phyloP scores from a whole-genome alignment of 306 rosid species.

The Sicyos edulis region DNA sequence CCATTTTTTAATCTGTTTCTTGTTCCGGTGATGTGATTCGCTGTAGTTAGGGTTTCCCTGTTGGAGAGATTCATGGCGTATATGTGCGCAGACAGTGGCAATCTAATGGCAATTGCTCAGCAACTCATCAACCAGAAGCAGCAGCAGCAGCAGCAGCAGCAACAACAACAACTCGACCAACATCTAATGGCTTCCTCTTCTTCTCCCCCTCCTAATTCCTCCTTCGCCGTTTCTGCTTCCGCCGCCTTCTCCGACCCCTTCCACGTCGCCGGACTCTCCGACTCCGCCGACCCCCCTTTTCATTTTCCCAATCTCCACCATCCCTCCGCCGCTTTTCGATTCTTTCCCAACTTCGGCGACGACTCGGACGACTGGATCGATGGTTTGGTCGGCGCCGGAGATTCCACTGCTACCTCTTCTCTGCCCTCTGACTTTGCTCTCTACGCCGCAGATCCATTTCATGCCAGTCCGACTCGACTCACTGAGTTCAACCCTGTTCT shows the following conservation, averaged over 20 bases:
- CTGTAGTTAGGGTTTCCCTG: neutral
- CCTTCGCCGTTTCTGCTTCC: constrained; percentile 32
- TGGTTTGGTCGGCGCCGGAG: constrained; percentile 58
- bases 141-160: constrained; percentile 49
- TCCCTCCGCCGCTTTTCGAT: constrained; percentile 48
- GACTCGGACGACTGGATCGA: constrained; percentile 98
- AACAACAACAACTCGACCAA: constrained; percentile 50
- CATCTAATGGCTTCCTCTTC: constrained; percentile 18
- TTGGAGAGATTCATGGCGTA: constrained; percentile 41
- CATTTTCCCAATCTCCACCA: constrained; percentile 57
- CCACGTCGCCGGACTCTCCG: constrained; percentile 37
- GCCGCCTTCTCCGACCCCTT: constrained; percentile 64
- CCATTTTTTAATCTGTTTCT: neutral
- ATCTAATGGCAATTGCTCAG: constrained; percentile 95
- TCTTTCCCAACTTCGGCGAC: constrained; percentile 43
- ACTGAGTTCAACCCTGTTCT: constrained; percentile 59
- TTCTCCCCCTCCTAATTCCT: constrained; percentile 24
- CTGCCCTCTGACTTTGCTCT: constrained; percentile 55
- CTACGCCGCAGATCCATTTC: constrained; percentile 40
- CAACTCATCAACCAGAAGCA: constrained; percentile 70
- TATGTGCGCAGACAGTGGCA: constrained; percentile 91
- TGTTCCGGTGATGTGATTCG: constrained; percentile 15
- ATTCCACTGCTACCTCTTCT: constrained; percentile 61
- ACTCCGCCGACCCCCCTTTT: constrained; percentile 32
- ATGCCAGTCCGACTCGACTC: constrained; percentile 46